Base-by-base conservation (phyloP, 1,284 basidiomycete genomes). In the Thelephora terrestris region DNA sequence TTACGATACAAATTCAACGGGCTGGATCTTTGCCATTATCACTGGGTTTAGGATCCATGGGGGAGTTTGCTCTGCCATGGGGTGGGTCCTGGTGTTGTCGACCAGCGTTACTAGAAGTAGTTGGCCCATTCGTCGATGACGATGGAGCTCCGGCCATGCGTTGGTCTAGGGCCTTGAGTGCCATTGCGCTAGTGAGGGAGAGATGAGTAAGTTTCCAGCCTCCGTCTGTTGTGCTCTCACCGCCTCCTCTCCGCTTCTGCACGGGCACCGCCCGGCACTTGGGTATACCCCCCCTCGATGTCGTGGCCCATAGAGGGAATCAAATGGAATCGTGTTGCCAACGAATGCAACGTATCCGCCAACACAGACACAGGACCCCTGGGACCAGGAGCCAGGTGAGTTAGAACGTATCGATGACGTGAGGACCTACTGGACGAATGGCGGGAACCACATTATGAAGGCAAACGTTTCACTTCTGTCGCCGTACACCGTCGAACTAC, bases 401-500 rank as follows among this genome's bases (percentile, higher is more conserved):
- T 10, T 37, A 39, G 24, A 43, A 42, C 46, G 43, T 23, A 49
- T 34, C 16, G 21, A 4, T 10, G 36, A 21, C 5, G 43, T 16
- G 20, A 17, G 7, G 2, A 68, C 84, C 61, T 53, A 95, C 93
- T 95, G 87, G 54, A 89, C 65, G 60, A 94, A 81, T 21, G 93
- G 91, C 50, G 95, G 95, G 77, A 99, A 98, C 92, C 94, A 99
- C 53, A 82, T 83, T 27, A 92, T 75, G 58, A 99, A 85, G n/a
- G 91, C 85, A 61, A 99, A 99, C 0, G 94, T 96, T 63, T 98
- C 96, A 66, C 87, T 92, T 50, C 92, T 71, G 62, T 99, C 95
- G 17, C 95, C 95, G 63, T 88, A 88, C 3, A 76, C 74, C 16
- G 73, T 76, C 12, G 68, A 68, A 16, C 83, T 81, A 44, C 71